Base-by-base conservation (phyloP, 225 moss, liverwort and hornwort species). In the Pseudisothecium myosuroides region DNA sequence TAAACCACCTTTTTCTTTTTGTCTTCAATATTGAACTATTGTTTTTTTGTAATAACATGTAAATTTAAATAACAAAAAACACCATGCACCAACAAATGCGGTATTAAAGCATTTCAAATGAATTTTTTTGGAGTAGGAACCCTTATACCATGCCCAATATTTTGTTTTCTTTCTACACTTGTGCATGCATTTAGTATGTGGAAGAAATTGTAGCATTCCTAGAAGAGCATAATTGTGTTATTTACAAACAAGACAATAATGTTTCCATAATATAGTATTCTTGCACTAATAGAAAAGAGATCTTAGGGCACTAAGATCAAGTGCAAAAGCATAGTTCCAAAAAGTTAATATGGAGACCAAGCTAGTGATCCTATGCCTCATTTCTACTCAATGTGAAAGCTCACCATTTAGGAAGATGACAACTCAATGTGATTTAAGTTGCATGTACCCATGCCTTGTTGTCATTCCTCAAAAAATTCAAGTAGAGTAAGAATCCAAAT, bases 141-240 rank as follows among this genome's bases (percentile, higher is more conserved):
- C 52, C 5, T 54, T 54, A 54, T 54, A 54, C 7, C 18, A 7
- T 54, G 18, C 1, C 1, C 7, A 3, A 37, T 67, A 67, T 67
- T 4, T 67, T n/a, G 17, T 21, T 11, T 36, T n/a, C 7, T 22
- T 68, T n/a, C n/a, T n/a, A n/a, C 22, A n/a, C 7, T 0, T 7
- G 0, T 22, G 12, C 22, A n/a, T n/a, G 7, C 12, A 68, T 22
- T 68, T 1, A 7, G 0, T n/a, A 22, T n/a, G 12, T 36, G 1
- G 12, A 11, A 68, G 22, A 9, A 62, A 41, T 17, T 11, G 3
- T 54, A 54, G 11, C 7, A 80, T 17, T 45, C 7, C 39, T 16
- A 9, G 7, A 39, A n/a, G 41, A 12, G 41, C 7, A 60, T 43
- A 3, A 60, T 60, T 43, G 20, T 60, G 41, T 12, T 29, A 7